A percentile compares a stretch with the other conserved stretches of the same genome.
phyloP scores from a whole-genome alignment of 2,329 filamentous ascomycete genomes.

The Pseudogymnoascus sp. region DNA sequence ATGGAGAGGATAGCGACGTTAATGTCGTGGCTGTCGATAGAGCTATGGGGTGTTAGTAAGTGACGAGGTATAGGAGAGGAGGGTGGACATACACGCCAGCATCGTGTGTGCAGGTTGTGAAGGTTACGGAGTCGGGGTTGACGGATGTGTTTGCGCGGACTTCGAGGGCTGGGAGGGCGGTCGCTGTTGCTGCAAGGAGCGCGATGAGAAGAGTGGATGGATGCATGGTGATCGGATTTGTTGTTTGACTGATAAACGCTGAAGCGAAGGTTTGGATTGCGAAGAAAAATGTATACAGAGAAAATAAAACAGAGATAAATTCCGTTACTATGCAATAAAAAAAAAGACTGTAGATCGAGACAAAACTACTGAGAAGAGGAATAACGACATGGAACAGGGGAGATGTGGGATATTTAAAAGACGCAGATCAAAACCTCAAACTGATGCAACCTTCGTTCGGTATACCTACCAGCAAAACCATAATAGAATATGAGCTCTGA shows the following conservation, averaged over 20 bases:
- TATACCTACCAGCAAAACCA: not conserved
- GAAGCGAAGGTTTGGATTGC: not conserved
- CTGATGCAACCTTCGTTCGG: not conserved
- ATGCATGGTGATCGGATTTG: conserved; percentile 14
- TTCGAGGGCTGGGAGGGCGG: conserved; percentile 8
- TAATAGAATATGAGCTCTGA: not conserved
- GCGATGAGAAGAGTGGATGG: conserved; percentile 14
- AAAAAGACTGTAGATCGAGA: not conserved
- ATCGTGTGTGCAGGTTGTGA: conserved; percentile 28
- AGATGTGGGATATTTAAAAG: not conserved
- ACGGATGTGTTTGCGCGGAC: conserved; percentile 20
- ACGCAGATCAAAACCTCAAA: not conserved
- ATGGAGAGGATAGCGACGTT: conserved; percentile 40
- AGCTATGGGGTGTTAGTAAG: conserved; percentile 12
- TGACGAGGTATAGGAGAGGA: not conserved
- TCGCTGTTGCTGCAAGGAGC: conserved; percentile 11
- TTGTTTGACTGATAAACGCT: conserved; percentile 24
- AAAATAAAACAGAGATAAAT: conserved; percentile 6
- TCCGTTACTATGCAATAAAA: not conserved
- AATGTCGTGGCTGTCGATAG: conserved; percentile 34
- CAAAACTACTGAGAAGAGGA: not conserved
- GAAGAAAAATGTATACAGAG: not conserved
- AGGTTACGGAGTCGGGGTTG: conserved; percentile 26
- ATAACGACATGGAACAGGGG: not conserved
- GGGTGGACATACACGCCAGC: conserved; percentile 20